Evolutionary conservation across 1,139 yeast genomes (phyloP).

Genomic region (Meyerozyma smithsonii): DNA sequence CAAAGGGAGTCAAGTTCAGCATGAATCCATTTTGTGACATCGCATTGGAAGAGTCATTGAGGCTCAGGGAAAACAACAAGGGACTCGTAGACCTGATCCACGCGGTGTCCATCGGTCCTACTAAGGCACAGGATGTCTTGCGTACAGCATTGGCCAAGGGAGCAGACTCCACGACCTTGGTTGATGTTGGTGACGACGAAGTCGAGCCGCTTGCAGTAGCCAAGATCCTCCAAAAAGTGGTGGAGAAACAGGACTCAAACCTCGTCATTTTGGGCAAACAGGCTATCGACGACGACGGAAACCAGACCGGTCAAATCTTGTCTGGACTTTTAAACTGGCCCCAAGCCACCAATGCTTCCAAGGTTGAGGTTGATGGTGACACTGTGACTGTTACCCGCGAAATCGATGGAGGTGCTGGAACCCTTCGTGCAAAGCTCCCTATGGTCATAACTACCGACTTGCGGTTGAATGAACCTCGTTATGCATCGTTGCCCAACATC

Average conservation of each 20-base stretch:
- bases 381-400: slow-evolving; percentile 79
- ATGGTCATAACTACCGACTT: slow-evolving; percentile 87
- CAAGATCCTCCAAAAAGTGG: slow-evolving; percentile 71
- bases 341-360: slow-evolving; percentile 94
- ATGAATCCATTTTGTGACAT: slow-evolving; percentile 97
- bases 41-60: slow-evolving; percentile 88
- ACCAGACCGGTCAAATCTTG: slow-evolving; percentile 96
- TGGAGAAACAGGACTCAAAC: slow-evolving; percentile 67
- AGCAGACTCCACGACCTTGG: slow-evolving; percentile 77
- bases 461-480: slow-evolving; percentile 90
- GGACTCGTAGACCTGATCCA: slow-evolving; percentile 77
- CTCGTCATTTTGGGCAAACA: slow-evolving; percentile 89
- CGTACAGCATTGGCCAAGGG: slow-evolving; percentile 94
- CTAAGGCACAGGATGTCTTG: slow-evolving; percentile 82
- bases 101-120: slow-evolving; percentile 88
- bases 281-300: slow-evolving; percentile 91
- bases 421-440: slow-evolving; percentile 74
- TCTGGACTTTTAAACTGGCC: slow-evolving; percentile 97
- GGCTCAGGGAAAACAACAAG: slow-evolving; percentile 65
- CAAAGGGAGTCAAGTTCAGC: slow-evolving; percentile 86
- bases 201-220: slow-evolving; percentile 92
- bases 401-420: slow-evolving; percentile 92
- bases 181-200: slow-evolving; percentile 69
- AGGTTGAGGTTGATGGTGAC: slow-evolving; percentile 64
- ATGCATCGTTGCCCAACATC: slow-evolving; percentile 87